phyloP scores from a whole-genome alignment of 371 early-diverging fungal species.

The Mucor indicus region DNA sequence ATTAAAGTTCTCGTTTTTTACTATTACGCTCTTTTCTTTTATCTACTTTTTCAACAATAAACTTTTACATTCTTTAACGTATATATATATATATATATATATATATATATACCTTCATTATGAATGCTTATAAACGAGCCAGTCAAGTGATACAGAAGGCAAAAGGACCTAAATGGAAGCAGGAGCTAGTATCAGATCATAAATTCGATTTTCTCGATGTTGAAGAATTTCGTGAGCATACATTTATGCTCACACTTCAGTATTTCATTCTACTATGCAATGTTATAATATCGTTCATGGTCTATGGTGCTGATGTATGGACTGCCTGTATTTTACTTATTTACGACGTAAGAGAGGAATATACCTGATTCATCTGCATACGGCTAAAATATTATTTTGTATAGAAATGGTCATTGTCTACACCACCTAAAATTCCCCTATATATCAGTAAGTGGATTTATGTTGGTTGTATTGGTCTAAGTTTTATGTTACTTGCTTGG shows the following conservation, averaged over 20 bases:
- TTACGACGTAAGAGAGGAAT: slow-evolving; percentile 33
- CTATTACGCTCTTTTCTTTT: not conserved
- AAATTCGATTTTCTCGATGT: slow-evolving; percentile 87
- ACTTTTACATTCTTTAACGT: not conserved
- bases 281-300: slow-evolving; percentile 70
- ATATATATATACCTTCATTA: too few relatives aligned
- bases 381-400: too few relatives aligned
- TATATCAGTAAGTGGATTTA: slow-evolving; percentile 62
- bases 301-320: slow-evolving; percentile 72
- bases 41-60: not conserved
- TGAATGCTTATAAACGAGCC: slow-evolving; percentile 9
- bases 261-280: slow-evolving; percentile 65
- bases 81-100: slow-evolving; percentile 1
- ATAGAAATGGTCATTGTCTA: slow-evolving; percentile 34
- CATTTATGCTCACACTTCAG: slow-evolving; percentile 36
- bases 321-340: slow-evolving; percentile 59
- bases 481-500: slow-evolving; percentile 65
- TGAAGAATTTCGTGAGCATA: slow-evolving; percentile 65
- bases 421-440: slow-evolving; percentile 38
- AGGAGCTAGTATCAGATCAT: slow-evolving; percentile 79
- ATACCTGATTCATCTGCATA: not conserved
- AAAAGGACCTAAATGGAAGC: slow-evolving; percentile 69
- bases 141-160: slow-evolving; percentile 8
- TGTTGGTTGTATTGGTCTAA: slow-evolving; percentile 64
- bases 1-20: not conserved